Percentiles rank a stretch among this genome's conserved stretches.
Evolutionary conservation across 768 basidiomycete species (phyloP).

Genomic region (Tylopilus intermedius): DNA sequence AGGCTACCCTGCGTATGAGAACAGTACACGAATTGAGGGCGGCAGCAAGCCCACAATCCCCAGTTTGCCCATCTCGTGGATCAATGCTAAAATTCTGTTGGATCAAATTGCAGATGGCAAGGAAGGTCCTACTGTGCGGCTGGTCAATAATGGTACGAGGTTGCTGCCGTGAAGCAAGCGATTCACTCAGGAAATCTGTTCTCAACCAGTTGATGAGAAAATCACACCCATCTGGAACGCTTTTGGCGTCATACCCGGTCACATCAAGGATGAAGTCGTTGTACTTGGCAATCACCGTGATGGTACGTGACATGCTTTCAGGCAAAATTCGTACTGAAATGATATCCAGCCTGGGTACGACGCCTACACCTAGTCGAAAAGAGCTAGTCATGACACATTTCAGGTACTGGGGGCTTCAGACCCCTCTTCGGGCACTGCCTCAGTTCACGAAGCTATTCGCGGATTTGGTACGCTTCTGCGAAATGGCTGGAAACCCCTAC

Average conservation of each 20-base stretch:
- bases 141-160: slow-evolving; percentile 51
- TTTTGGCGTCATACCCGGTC: slow-evolving; percentile 80
- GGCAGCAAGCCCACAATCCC: slow-evolving; percentile 71
- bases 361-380: background rate
- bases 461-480: slow-evolving; percentile 48
- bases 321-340: slow-evolving; percentile 6
- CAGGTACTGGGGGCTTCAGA: slow-evolving; percentile 50
- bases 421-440: slow-evolving; percentile 53
- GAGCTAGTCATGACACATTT: slow-evolving; percentile 2
- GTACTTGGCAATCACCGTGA: slow-evolving; percentile 87
- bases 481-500: slow-evolving; percentile 62
- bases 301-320: slow-evolving; percentile 41
- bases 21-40: slow-evolving; percentile 59
- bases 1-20: slow-evolving; percentile 79
- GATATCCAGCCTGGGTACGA: slow-evolving; percentile 23
- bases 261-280: slow-evolving; percentile 79
- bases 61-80: slow-evolving; percentile 88
- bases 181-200: background rate
- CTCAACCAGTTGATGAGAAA: slow-evolving; percentile 59
- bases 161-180: background rate
- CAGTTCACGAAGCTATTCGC: slow-evolving; percentile 51
- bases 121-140: slow-evolving; percentile 38
- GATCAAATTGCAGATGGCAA: slow-evolving; percentile 38
- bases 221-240: slow-evolving; percentile 91
- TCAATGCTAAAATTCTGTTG: slow-evolving; percentile 69